Conservation (phyloP, 2,329 filamentous ascomycete species). For the Trichophyton simii region DNA sequence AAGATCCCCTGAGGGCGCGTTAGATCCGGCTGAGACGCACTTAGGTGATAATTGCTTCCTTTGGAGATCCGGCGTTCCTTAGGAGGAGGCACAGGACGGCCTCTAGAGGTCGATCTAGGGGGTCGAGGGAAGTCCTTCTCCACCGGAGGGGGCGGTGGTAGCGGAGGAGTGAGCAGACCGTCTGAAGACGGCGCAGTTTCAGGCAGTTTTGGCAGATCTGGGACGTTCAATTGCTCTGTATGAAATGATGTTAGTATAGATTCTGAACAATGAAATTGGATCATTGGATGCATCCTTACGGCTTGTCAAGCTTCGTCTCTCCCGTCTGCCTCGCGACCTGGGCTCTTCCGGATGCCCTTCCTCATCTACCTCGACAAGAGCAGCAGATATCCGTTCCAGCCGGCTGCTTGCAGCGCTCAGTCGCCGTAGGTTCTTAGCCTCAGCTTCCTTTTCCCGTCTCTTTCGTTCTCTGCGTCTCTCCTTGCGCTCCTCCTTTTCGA, state of each 20-base stretch:
- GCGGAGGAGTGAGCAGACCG: conserved; percentile 35
- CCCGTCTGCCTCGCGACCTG: conserved; percentile 61
- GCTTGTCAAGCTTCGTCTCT: conserved; percentile 56
- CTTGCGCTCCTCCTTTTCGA: conserved; percentile 91
- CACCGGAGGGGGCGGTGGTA: conserved; percentile 49
- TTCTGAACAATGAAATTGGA: conserved; percentile 55
- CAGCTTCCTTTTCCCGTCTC: conserved; percentile 69
- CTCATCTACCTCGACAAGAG: conserved; percentile 66
- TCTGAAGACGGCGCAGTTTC: conserved; percentile 38
- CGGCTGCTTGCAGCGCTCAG: conserved; percentile 83
- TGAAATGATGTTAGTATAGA: conserved; percentile 25
- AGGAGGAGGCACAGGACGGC: conserved; percentile 68
- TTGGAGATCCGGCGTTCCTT: conserved; percentile 72
- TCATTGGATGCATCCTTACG: conserved; percentile 35
- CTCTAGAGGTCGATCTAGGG: conserved; percentile 57
- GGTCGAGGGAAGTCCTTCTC: conserved; percentile 67
- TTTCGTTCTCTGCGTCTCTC: conserved; percentile 67
- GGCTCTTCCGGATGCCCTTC: conserved; percentile 48
- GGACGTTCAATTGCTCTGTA: conserved; percentile 45
- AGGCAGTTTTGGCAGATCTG: conserved; percentile 65
- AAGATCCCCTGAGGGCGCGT: conserved; percentile 45
- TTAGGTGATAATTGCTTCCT: conserved; percentile 76
- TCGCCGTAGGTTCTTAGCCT: conserved; percentile 65
- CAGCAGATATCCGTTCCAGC: conserved; percentile 66
- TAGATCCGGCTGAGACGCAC: conserved; percentile 55